A percentile compares a stretch with the other conserved stretches of the same genome.
phyloP scores from a whole-genome alignment of 2,329 filamentous ascomycete genomes.

The Fusarium solani-melongenae region DNA sequence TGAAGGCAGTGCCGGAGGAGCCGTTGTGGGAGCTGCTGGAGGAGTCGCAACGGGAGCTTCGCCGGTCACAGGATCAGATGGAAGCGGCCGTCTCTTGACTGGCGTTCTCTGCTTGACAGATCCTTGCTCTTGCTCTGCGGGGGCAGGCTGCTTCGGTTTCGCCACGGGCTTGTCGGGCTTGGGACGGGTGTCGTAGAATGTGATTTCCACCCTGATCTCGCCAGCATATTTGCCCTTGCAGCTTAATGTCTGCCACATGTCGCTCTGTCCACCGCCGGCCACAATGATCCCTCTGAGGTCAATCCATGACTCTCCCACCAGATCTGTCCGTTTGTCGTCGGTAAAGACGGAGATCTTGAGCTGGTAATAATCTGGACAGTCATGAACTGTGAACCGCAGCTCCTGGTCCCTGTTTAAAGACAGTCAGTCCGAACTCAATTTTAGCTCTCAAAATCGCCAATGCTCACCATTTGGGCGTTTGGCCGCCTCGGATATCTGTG shows the following conservation, averaged over 20 bases:
- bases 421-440: constrained; percentile 27
- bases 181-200: constrained; percentile 90
- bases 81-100: constrained; percentile 86
- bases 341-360: constrained; percentile 97
- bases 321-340: constrained; percentile 96
- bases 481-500: constrained; percentile 92
- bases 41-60: constrained; percentile 53
- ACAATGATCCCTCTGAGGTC: constrained; percentile 84
- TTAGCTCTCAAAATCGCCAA: not conserved
- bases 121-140: constrained; percentile 51
- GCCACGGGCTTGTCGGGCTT: constrained; percentile 77
- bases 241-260: constrained; percentile 88
- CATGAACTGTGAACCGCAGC: constrained; percentile 93
- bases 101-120: constrained; percentile 64
- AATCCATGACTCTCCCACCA: constrained; percentile 95
- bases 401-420: constrained; percentile 86
- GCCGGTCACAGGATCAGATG: constrained; percentile 77
- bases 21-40: constrained; percentile 4
- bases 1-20: constrained; percentile 19
- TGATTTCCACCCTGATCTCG: constrained; percentile 93
- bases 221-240: constrained; percentile 96
- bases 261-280: constrained; percentile 89
- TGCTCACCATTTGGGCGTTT: constrained; percentile 90
- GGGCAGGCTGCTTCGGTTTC: constrained; percentile 60
- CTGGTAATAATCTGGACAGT: constrained; percentile 95